Evolutionary conservation across 139 green algal species (phyloP), one percentile per base, ranked within the genome.

Genomic region (Chlamydomonas incerta): DNA sequence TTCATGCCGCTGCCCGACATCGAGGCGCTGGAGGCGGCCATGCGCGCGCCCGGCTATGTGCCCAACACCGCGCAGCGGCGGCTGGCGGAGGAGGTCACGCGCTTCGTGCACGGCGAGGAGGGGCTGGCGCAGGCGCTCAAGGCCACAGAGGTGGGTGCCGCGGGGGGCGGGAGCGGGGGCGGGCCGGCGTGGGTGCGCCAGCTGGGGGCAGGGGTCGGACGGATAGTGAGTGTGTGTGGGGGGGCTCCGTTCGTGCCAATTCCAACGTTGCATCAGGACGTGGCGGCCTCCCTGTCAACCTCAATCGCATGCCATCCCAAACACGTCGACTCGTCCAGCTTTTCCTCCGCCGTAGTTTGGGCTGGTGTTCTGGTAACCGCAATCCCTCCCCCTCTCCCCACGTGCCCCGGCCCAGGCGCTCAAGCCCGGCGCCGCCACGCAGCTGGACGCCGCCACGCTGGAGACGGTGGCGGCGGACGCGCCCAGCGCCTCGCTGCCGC

Each of bases 31-130:
- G 89, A 96, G 60, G 76, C 57, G 3, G 72, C 85, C 57, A 97
- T 98, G 95, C 9, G 0, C n/a, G 76, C 63, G 65, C 72, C 71
- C n/a, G 72, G 80, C 6, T 99, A 99, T 80, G 83, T 90, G 41
- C 96, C 96, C 52, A 99, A 99, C 92, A 95, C 91, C 1, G 96
- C 95, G 35, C 98, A 99, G 94, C 87, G 88, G 67, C 77, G 89
- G 37, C 91, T 99, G 63, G 98, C 98, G 3, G 93, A 97, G 82
- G 97, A 99, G 88, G 97, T 99, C 0, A 99, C 96, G 17, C 87
- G 92, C 71, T 99, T 99, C 92, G 98, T 99, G 66, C 97, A 99
- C 86, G 97, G 97, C 0, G 92, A 99, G 77, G 92, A 95, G 82
- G 97, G 97, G 14, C 90, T 99, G 72, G 72, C 92, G 68, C 90